Conservation (phyloP, 1,284 basidiomycete genomes). For the Pseudomicrostroma phylloplanum region DNA sequence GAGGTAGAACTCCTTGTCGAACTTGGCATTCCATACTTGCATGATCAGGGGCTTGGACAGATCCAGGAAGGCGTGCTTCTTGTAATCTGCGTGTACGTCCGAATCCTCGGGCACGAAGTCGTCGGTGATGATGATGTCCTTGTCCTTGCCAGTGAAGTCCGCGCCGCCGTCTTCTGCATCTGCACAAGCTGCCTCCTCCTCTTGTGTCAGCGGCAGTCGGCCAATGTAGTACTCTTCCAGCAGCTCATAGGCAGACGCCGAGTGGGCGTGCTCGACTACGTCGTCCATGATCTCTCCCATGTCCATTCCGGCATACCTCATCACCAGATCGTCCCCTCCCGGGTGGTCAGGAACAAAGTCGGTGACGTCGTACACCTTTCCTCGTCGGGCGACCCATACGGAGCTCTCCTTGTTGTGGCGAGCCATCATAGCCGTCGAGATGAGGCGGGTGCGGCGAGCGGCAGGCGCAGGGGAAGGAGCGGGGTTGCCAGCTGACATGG, state of each 20-base stretch:
- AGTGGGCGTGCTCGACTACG: slow-evolving; percentile 80
- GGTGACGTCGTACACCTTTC: slow-evolving; percentile 56
- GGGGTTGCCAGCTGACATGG: not conserved
- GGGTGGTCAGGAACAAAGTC: slow-evolving; percentile 55
- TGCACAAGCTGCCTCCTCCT: slow-evolving; percentile 22
- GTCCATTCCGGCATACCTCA: slow-evolving; percentile 73
- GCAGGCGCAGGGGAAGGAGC: not conserved
- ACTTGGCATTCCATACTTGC: slow-evolving; percentile 78
- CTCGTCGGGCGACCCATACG: slow-evolving; percentile 56
- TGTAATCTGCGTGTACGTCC: slow-evolving; percentile 52
- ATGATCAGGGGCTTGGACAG: slow-evolving; percentile 74
- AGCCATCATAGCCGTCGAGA: slow-evolving; percentile 27
- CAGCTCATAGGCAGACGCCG: slow-evolving; percentile 84
- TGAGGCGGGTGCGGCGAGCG: slow-evolving; percentile 22
- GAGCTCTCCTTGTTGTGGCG: slow-evolving; percentile 60
- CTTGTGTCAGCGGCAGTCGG: slow-evolving; percentile 23
- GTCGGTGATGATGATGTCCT: slow-evolving; percentile 61
- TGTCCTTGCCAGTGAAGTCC: slow-evolving; percentile 36
- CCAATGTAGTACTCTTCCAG: slow-evolving; percentile 64
- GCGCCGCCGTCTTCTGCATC: slow-evolving; percentile 26
- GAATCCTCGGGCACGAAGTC: slow-evolving; percentile 47
- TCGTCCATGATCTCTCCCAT: slow-evolving; percentile 77
- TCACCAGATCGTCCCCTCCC: slow-evolving; percentile 56
- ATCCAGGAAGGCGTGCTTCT: slow-evolving; percentile 87
- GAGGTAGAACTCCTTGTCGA: slow-evolving; percentile 90